Base-by-base conservation (phyloP, 345 rosid species). In the Bretschneidera sinensis region DNA sequence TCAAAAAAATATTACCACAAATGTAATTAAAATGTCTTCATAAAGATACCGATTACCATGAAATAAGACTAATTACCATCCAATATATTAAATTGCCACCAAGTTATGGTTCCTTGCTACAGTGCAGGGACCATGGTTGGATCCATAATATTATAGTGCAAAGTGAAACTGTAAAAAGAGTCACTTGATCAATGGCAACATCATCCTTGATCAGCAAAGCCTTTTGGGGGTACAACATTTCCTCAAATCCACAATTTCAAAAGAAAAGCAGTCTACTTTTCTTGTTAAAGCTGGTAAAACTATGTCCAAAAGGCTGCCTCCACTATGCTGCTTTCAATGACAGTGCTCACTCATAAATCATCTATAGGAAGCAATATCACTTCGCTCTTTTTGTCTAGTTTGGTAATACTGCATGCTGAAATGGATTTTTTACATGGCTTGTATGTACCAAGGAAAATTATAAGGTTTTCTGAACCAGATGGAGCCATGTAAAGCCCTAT, bases 251-350 rank as follows among this genome's bases (percentile, higher is more conserved):
- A 39, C 45, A 39, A 5, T 39, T 39, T 39, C 57, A 54, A 55
- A 57, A 60, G 54, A 54, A 71, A 48, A 61, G 24, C 58, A 50
- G 17, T n/a, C 25, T 57, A n/a, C 17, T 60, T 61, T 63, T 63
- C 43, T 1, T 35, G 62, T 48, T 34, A 59, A 67, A 63, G 71
- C 24, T 62, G 33, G 51, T 43, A 19, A n/a, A 33, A 23, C 63
- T 39, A 24, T 49, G 56, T 23, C 56, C 73, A 55, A 68, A 74
- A 61, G 74, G 60, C 48, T 61, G 74, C 63, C 60, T 61, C 71
- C 63, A 65, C 43, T 69, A 52, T 34, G 64, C 23, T 61, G 48
- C 57, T 61, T 53, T 45, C 51, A 19, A 54, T 51, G 35, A 48
- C 13, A 57, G 54, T 62, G 69, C 53, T 54, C 31, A 28, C 6